Base-by-base conservation (phyloP, 2,329 filamentous ascomycete genomes). In the Chaetoscypha palmicola region DNA sequence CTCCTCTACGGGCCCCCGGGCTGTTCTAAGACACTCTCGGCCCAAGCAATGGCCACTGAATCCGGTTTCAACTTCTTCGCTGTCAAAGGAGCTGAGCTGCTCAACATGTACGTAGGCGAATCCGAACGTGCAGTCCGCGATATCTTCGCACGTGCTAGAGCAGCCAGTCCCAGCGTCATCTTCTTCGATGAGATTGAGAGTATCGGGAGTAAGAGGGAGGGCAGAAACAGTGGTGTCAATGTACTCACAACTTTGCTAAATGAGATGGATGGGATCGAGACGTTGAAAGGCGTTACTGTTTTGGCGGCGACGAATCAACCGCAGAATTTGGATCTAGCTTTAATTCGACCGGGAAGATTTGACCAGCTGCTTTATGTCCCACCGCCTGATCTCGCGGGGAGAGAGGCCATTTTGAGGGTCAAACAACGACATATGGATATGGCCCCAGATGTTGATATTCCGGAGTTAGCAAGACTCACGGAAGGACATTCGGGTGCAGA, bases 181-280 rank as follows among this genome's bases (percentile, higher is more conserved):
- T 97, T 96, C 72, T 95, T 96, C 54, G 90, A 97, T 62, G 90
- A 97, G 64, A 92, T 97, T 56, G 90, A 97, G 66, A 81, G 86
- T 3, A 91, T 97, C 50, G 73, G 65, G 38, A 64, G 58, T 31
- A 60, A 68, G 31, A 68, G 72, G 16, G 68, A 71, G 41, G 70
- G 65, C 4, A 63, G 68, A 14, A 66, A 62, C 10, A 66, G 61
- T 30, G 77, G 82, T 1, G 73, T 95, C 37, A 92, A 96, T 60
- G 86, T 94, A 34, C 76, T 96, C 11, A 90, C 89, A 1, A 94
- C 90, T 1, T 69, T 97, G 21, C 74, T 97, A 4, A 95, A 89
- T 48, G 91, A 96, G 62, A 94, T 97, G 84, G 91, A 96, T 60
- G 91, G 91, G 36, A 94, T 96, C 54, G 88, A 95, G 63, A 73